phyloP scores from a whole-genome alignment of 441 rosid genomes.

The Syzygium malaccense region DNA sequence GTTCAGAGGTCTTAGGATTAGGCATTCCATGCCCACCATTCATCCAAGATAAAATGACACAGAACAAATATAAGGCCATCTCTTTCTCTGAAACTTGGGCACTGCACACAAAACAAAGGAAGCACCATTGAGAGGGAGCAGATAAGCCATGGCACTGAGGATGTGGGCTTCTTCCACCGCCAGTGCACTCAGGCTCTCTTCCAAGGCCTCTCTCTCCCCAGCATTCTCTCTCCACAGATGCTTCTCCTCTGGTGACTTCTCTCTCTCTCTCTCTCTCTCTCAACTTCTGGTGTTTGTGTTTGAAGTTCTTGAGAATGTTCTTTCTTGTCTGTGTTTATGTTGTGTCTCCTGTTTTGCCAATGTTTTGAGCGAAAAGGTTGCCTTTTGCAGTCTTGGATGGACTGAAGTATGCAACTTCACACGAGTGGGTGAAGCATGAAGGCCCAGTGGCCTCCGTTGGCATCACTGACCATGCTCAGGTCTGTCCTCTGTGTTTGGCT shows the following conservation, averaged over 20 bases:
- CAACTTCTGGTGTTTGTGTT: background rate
- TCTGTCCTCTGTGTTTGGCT: conserved; percentile 2
- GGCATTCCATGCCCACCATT: conserved; percentile 75
- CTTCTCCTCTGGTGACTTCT: conserved; percentile 62
- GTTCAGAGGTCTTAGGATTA: conserved; percentile 37
- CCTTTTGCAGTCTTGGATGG: conserved; percentile 72
- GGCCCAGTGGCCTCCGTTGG: conserved; percentile 82
- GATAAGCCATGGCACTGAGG: conserved; percentile 63
- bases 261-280: background rate
- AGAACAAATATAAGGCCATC: background rate
- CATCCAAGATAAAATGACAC: conserved; percentile 43
- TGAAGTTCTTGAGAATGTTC: background rate
- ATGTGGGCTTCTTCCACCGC: conserved; percentile 98
- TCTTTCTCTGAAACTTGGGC: conserved; percentile 1
- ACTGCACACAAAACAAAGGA: background rate
- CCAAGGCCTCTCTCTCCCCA: conserved; percentile 35
- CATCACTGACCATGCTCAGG: conserved; percentile 98
- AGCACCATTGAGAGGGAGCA: background rate
- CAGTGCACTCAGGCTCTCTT: conserved; percentile 70
- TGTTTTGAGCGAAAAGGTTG: background rate
- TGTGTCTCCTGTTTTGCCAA: conserved; percentile 8
- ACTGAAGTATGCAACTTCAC: conserved; percentile 80
- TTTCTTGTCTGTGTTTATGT: background rate
- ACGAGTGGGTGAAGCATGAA: conserved; percentile 94
- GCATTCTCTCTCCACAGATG: conserved; percentile 66